phyloP scores from a whole-genome alignment of 1,284 basidiomycete genomes.

The Wallemia ichthyophaga region DNA sequence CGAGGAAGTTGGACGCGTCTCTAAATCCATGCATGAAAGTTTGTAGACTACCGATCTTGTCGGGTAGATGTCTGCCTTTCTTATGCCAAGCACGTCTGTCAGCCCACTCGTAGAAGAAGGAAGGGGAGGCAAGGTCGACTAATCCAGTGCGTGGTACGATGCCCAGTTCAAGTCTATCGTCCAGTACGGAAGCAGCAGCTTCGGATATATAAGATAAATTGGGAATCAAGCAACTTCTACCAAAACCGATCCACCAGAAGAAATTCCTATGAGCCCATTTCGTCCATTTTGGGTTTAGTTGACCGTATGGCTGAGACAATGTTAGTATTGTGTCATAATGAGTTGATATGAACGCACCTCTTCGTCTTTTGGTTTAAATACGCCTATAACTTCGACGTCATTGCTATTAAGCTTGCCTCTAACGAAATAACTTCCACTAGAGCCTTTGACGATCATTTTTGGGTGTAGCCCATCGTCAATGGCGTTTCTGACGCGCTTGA shows the following conservation, averaged over 20 bases:
- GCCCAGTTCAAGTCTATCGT: constrained; percentile 36
- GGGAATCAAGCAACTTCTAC: constrained; percentile 14
- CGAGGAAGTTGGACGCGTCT: constrained; percentile 61
- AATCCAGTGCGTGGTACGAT: constrained; percentile 67
- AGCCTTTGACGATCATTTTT: constrained; percentile 60
- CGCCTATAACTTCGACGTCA: constrained; percentile 39
- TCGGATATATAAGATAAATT: constrained; percentile 26
- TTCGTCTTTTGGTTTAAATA: constrained; percentile 73
- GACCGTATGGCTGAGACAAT: constrained; percentile 22
- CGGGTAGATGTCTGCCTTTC: constrained; percentile 45
- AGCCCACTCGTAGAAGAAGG: constrained; percentile 69
- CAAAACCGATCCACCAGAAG: constrained; percentile 20
- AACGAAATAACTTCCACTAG: constrained; percentile 60
- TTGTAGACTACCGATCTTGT: constrained; percentile 71
- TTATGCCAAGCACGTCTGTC: constrained; percentile 20
- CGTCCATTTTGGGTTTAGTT: constrained; percentile 56
- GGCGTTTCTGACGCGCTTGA: constrained; percentile 32
- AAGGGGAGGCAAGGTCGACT: constrained; percentile 38
- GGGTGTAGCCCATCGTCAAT: constrained; percentile 49
- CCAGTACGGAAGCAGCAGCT: constrained; percentile 60
- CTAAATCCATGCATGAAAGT: constrained; percentile 56
- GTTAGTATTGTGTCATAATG: constrained; percentile 1
- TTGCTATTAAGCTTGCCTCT: constrained; percentile 33
- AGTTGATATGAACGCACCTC: constrained; percentile 22
- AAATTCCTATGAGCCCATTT: constrained; percentile 69